Base-by-base conservation (phyloP, 371 early-diverging fungal genomes). In the Zychaea mexicana region DNA sequence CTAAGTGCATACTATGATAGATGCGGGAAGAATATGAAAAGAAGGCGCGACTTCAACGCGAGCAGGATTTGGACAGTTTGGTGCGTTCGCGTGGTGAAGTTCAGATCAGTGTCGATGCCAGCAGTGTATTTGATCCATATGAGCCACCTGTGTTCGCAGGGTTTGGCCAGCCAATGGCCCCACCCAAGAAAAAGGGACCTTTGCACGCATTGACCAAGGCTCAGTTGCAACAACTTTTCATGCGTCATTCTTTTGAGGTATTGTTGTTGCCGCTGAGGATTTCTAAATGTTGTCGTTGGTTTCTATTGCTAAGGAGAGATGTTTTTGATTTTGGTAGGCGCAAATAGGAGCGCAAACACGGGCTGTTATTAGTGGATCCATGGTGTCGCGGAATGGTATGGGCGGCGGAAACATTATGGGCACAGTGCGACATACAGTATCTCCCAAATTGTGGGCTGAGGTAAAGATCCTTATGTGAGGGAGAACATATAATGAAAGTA, bases 191-290 rank as follows among this genome's bases (percentile, higher is more conserved):
- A 54, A 62, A 57, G 26, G 59, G 59, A n/a, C 67, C 69, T 19
- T 60, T 72, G 21, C 61, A 63, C 57, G 52, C 76, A 1, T 55
- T 89, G 6, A 69, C 79, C 53, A 76, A 84, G 33, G 82, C 83
- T 0, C 90, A 90, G 52, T 70, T 90, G 32, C 82, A 87, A 53
- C 90, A 90, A 67, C 79, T 94, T 56, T 82, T 86, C 60, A 87
- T 95, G 78, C 86, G 86, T 62, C 94, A 94, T 70, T 89, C 93
- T 42, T 95, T 95, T 73, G 86, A 94, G 83, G 92, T 92, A 81
- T 27, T 66, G n/a, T n/a, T n/a, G n/a, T n/a, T n/a, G n/a, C n/a
- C n/a, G n/a, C n/a, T n/a, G 26, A 26, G 1, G n/a, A 28, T 22
- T 7, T 12, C 4, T 15, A 28, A 10, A 36, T 30, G 15, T 13